Evolutionary conservation across 306 rosid species (phyloP), one percentile per base, ranked within the genome.

Genomic region (Begonia loranthoides): DNA sequence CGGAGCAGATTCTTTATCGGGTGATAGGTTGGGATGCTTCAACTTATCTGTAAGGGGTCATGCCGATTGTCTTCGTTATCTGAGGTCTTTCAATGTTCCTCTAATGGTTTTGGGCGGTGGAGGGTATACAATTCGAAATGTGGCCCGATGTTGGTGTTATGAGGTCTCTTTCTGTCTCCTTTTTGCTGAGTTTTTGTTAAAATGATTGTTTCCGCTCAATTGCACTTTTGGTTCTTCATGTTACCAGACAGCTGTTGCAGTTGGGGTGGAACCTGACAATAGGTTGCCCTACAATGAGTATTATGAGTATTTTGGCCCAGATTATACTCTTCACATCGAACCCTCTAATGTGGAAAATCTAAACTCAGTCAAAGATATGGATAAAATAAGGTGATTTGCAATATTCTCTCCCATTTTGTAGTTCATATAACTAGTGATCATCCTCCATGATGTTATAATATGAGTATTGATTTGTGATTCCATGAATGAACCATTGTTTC

Each of bases 61-160:
- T 62, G 94, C 96, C 1, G 92, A 83, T 62, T 87, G 96, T 61
- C 96, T 87, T 62, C 84, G 79, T 36, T 87, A 73, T 58, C 56
- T 83, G 19, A 81, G 96, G 49, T 87, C 96, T 16, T 83, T 74
- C 66, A 87, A 87, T 22, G 85, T 78, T 63, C 96, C 94, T 64
- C 60, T 87, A 22, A 78, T 87, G 96, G 81, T 87, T 39, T 68
- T 87, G 73, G 96, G 96, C 34, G 96, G 94, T 5, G 96, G 96
- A 63, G 96, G 96, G 60, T 87, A 87, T 73, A 87, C 96, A 6
- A 80, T 87, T 46, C 68, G 92, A 33, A 87, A 87, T 45, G 96
- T 87, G 22, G 96, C 96, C 12, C 96, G 96, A 21, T 87, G 96
- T 75, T 87, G 96, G 96, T 83, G 94, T 63, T 87, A 87, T 9